Conservation (phyloP, 495 filamentous ascomycete genomes). For the Margaritispora aquatica region DNA sequence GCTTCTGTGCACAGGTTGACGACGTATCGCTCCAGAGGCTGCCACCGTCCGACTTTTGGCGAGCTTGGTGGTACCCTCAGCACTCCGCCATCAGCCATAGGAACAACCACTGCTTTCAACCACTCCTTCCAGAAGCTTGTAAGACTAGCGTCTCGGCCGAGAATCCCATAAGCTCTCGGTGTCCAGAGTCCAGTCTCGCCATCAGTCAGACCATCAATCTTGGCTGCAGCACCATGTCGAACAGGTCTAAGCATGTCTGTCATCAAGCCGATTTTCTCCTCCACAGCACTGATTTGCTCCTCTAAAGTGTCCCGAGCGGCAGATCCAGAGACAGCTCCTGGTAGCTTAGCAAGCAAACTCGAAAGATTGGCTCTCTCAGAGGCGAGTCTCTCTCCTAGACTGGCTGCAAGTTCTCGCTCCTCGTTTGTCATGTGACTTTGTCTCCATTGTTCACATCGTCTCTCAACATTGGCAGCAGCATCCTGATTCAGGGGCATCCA, state of each 20-base stretch:
- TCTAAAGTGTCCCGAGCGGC: slow-evolving; percentile 76
- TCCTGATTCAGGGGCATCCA: slow-evolving; percentile 83
- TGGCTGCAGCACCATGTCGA: slow-evolving; percentile 87
- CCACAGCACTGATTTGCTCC: slow-evolving; percentile 89
- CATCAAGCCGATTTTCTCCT: slow-evolving; percentile 97
- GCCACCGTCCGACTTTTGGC: slow-evolving; percentile 90
- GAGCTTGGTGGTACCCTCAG: slow-evolving; percentile 81
- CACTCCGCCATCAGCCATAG: slow-evolving; percentile 86
- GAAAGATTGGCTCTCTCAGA: slow-evolving; percentile 85
- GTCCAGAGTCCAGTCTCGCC: slow-evolving; percentile 97
- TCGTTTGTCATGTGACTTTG: slow-evolving; percentile 93
- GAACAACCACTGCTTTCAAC: slow-evolving; percentile 85
- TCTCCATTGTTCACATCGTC: slow-evolving; percentile 88
- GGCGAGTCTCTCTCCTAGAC: slow-evolving; percentile 86
- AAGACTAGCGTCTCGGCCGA: slow-evolving; percentile 77
- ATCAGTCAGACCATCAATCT: slow-evolving; percentile 94
- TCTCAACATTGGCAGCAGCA: slow-evolving; percentile 83
- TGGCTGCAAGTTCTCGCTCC: slow-evolving; percentile 88
- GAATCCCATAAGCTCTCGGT: slow-evolving; percentile 85
- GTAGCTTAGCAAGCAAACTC: slow-evolving; percentile 74
- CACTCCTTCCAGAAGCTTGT: slow-evolving; percentile 99
- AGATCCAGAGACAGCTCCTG: slow-evolving; percentile 71
- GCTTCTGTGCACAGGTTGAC: slow-evolving; percentile 97
- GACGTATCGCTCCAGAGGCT: slow-evolving; percentile 92
- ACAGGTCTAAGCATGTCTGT: slow-evolving; percentile 90